Conservation (phyloP, 768 basidiomycete species). For the Serendipita indica region DNA sequence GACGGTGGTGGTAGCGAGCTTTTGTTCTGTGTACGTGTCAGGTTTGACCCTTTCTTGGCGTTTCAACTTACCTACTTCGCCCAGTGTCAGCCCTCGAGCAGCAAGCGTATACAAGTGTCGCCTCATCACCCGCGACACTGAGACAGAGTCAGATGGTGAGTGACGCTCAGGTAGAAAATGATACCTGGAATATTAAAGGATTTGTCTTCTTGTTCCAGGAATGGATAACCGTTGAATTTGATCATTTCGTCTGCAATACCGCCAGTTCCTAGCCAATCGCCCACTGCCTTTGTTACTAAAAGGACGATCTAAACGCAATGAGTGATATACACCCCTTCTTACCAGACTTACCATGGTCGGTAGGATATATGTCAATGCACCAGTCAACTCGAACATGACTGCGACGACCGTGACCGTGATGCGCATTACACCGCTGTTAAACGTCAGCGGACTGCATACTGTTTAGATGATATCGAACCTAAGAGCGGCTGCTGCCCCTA, state of each 20-base stretch:
- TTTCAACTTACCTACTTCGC: constrained; percentile 56
- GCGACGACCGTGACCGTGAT: constrained; percentile 97
- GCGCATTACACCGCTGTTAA: constrained; percentile 76
- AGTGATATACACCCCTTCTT: background rate
- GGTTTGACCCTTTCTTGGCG: constrained; percentile 4
- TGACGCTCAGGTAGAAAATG: constrained; percentile 17
- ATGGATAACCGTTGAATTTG: constrained; percentile 91
- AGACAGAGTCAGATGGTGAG: background rate
- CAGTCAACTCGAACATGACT: constrained; percentile 98
- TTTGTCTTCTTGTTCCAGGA: constrained; percentile 53
- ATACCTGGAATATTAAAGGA: constrained; percentile 80
- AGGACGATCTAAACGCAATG: constrained; percentile 65
- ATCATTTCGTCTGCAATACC: constrained; percentile 98
- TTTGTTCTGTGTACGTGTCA: constrained; percentile 36
- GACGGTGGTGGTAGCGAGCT: constrained; percentile 55
- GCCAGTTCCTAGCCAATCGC: constrained; percentile 80
- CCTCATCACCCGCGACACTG: constrained; percentile 86
- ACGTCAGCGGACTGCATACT: background rate
- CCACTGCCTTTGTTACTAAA: constrained; percentile 91
- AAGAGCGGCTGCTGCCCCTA: constrained; percentile 90
- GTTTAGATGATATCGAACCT: constrained; percentile 35
- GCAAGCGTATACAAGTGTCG: constrained; percentile 58
- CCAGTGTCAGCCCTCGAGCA: constrained; percentile 60
- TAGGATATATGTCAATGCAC: constrained; percentile 89
- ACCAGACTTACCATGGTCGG: constrained; percentile 77